Percentiles rank a stretch among this genome's conserved stretches.
Conservation (phyloP, 306 rosid genomes). For the Vigna hirtella region DNA sequence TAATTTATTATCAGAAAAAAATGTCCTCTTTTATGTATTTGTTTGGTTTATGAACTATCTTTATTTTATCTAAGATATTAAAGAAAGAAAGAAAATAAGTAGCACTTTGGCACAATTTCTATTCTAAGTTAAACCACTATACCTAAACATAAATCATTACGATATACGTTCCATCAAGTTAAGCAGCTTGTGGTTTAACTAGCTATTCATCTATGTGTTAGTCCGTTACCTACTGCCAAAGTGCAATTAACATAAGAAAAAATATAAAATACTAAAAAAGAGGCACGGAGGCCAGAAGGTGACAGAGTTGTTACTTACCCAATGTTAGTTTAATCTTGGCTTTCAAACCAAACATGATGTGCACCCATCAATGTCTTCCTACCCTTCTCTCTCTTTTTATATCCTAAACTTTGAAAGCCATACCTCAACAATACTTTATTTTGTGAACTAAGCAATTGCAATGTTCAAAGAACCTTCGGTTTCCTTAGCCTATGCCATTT, state of each 20-base stretch:
- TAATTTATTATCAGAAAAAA: neutral
- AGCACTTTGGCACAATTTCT: neutral
- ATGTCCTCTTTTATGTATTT: neutral
- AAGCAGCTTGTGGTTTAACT: neutral
- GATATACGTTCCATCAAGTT: neutral
- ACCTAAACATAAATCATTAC: conserved; percentile 8
- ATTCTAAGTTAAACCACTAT: conserved; percentile 43
- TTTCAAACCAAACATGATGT: conserved; percentile 64
- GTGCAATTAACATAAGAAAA: neutral
- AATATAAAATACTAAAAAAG: neutral
- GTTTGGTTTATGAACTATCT: neutral
- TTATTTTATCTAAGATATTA: no score
- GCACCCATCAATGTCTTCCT: conserved; percentile 46
- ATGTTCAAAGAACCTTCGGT: conserved; percentile 23
- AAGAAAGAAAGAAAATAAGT: no score
- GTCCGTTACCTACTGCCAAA: conserved; percentile 40
- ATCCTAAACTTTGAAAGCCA: conserved; percentile 75
- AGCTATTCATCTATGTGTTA: conserved; percentile 9
- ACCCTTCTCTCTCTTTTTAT: neutral
- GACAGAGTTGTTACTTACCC: conserved; percentile 53
- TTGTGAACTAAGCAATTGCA: conserved; percentile 61
- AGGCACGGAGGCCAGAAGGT: neutral
- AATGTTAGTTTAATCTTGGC: conserved; percentile 61
- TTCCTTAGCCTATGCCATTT: conserved; percentile 26
- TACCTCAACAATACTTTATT: conserved; percentile 65